phyloP scores from a whole-genome alignment of 305 asterid species.

The Fraxinus xanthoxyloides region DNA sequence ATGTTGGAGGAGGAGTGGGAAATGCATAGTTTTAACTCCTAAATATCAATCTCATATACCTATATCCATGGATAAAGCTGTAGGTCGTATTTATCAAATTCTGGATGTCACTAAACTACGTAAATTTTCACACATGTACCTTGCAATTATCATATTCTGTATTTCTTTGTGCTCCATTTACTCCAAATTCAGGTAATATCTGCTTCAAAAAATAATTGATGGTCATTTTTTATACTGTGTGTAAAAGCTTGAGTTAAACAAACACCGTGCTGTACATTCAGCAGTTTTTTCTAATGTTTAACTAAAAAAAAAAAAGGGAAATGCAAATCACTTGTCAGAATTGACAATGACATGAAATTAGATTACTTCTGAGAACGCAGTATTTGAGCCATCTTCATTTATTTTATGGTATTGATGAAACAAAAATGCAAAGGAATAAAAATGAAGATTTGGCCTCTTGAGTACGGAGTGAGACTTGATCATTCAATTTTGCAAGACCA shows the following conservation, averaged over 20 bases:
- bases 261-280: neutral
- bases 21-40: neutral
- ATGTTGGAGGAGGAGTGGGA: neutral
- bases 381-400: neutral
- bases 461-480: neutral
- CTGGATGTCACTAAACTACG: neutral
- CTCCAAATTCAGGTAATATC: constrained; percentile 44
- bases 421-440: neutral
- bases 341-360: neutral
- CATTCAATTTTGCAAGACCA: neutral
- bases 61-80: neutral
- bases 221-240: neutral
- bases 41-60: neutral
- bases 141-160: constrained; percentile 34
- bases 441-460: neutral
- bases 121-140: constrained; percentile 29
- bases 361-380: neutral
- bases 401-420: neutral
- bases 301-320: neutral
- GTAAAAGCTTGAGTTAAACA: neutral
- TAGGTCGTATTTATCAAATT: neutral
- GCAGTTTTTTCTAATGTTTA: neutral
- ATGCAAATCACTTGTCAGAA: neutral
- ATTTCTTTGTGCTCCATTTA: constrained; percentile 24
- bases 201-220: constrained; percentile 18